Evolutionary conservation across 345 rosid species (phyloP).

Genomic region (Durio zibethinus): DNA sequence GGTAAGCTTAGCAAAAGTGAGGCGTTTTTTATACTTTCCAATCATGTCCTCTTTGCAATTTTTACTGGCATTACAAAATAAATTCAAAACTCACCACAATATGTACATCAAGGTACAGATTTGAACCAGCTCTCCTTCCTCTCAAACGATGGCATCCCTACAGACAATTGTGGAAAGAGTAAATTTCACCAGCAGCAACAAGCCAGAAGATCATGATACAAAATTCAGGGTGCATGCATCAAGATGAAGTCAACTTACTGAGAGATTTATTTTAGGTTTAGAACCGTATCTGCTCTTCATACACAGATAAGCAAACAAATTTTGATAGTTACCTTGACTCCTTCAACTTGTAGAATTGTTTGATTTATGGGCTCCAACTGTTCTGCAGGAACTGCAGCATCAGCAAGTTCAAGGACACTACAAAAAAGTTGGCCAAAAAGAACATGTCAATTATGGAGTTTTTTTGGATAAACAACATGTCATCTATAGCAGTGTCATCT

Average conservation of each 20-base stretch:
- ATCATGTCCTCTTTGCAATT: background rate
- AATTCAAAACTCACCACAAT: conserved; percentile 58
- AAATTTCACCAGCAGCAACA: background rate
- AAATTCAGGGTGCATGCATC: background rate
- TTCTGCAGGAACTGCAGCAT: conserved; percentile 83
- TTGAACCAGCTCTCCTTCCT: conserved; percentile 96
- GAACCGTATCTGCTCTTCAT: background rate
- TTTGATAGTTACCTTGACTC: conserved; percentile 55
- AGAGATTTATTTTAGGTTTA: background rate
- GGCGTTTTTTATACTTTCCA: background rate
- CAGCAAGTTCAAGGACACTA: conserved; percentile 90
- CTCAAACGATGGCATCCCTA: conserved; percentile 96
- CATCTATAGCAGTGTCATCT: background rate
- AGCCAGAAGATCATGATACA: background rate
- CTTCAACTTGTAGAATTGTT: conserved; percentile 74
- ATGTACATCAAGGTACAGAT: conserved; percentile 83
- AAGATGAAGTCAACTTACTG: background rate
- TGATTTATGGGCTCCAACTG: conserved; percentile 61
- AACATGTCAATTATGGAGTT: conserved; percentile 20
- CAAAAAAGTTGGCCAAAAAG: conserved; percentile 21
- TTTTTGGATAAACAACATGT: background rate
- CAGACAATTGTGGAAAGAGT: conserved; percentile 7
- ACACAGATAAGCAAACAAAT: background rate
- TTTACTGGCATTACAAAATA: background rate
- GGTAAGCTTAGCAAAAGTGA: background rate